Evolutionary conservation across 169 alveolate species (phyloP), one percentile per base, ranked within the genome.

Genomic region (Cryptosporidium ryanae): DNA sequence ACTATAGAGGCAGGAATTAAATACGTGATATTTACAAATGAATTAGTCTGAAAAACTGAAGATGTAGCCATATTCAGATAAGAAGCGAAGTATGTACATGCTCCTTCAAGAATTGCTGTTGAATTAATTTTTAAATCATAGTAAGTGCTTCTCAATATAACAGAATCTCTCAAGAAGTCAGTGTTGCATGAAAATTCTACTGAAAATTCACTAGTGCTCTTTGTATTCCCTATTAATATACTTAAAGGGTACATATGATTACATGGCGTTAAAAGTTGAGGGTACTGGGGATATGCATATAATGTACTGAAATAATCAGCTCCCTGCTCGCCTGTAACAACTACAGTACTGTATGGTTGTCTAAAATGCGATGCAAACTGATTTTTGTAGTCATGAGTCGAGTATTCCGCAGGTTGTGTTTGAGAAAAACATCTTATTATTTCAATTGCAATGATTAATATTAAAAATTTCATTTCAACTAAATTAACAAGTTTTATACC

Each of bases 191-290:
- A 23, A 76, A 76, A 76, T 55, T 76, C 87, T 23, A 76, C 43
- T 1, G 87, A 76, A 44, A 76, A 76, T 17, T 71, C 71, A 23
- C 49, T 76, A 8, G 25, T 64, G n/a, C 57, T 76, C 17, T 76
- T 76, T 59, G 87, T 76, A 59, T 76, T 76, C 17, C 87, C 87
- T 38, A 76, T 76, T 32, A 76, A 29, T n/a, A 76, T 76, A 61
- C 31, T 61, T 23, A 76, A 15, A 8, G 87, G 87, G 13, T 59
- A 59, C 87, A 76, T 76, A 29, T 76, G 52, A 18, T 32, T 55
- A 63, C 87, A 76, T 13, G 87, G 87, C 2, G 87, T 76, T 7
- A 76, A 50, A 4, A 76, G 49, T 3, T 55, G 87, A 1, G 87
- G 87, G 32, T 43, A 34, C 46, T 76, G 87, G 34, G 87, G 87